Evolutionary conservation across 805 yeast species (phyloP).

Genomic region (Komagataella mondaviorum): DNA sequence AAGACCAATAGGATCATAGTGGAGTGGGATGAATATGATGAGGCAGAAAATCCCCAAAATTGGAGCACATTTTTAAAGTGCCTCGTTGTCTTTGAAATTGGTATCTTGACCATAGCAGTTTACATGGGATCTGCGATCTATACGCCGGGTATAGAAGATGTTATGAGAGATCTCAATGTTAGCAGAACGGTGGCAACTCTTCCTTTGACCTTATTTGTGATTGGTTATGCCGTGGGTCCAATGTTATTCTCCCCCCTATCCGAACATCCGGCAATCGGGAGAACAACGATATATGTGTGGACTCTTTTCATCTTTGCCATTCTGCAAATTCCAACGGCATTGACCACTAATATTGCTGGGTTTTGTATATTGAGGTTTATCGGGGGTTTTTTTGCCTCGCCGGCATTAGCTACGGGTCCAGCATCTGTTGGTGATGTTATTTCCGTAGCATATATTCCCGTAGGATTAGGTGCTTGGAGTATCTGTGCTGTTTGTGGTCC

Average conservation of each 20-base stretch:
- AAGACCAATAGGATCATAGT: not conserved
- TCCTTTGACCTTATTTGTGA: conserved; percentile 39
- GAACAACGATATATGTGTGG: conserved; percentile 33
- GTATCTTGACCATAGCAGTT: conserved; percentile 33
- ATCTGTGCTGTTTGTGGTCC: conserved; percentile 43
- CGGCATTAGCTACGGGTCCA: conserved; percentile 45
- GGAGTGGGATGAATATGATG: not conserved
- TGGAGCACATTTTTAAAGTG: not conserved
- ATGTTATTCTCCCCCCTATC: conserved; percentile 44
- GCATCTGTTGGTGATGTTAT: conserved; percentile 41
- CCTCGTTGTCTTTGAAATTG: conserved; percentile 23
- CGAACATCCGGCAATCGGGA: conserved; percentile 39
- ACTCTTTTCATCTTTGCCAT: conserved; percentile 33
- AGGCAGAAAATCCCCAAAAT: not conserved
- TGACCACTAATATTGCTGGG: conserved; percentile 34
- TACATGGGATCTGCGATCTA: conserved; percentile 45
- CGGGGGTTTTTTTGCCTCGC: conserved; percentile 41
- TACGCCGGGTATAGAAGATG: conserved; percentile 34
- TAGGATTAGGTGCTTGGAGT: conserved; percentile 38
- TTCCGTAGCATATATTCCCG: conserved; percentile 25
- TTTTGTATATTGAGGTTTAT: conserved; percentile 36
- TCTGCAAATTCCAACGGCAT: conserved; percentile 44
- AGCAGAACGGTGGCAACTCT: conserved; percentile 30
- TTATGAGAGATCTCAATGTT: conserved; percentile 31
- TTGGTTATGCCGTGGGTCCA: conserved; percentile 53